Percentiles rank a stretch among this genome's conserved stretches.
These are phyloP conservation scores for Dacryopinax spathularia DNA, from an alignment of 768 basidiomycete species.

Conservation along the genomic window DNA sequence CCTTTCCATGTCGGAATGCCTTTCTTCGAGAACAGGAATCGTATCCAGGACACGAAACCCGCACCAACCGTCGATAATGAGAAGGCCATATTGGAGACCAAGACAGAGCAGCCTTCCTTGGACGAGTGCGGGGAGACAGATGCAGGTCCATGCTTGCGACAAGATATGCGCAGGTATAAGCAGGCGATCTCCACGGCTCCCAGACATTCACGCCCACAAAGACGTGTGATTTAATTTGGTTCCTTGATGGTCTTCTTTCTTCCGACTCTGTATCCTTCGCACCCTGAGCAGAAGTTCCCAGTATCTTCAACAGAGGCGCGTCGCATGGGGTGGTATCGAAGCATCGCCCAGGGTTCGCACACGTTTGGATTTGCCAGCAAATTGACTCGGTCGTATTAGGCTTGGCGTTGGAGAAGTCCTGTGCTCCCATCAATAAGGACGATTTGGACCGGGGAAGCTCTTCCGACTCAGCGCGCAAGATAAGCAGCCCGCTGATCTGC, in stretches of 20 bases:
- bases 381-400: neutral
- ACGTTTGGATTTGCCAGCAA: neutral
- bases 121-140: neutral
- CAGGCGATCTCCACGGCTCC: neutral
- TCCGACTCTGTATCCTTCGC: neutral
- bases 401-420: neutral
- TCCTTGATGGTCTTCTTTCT: neutral
- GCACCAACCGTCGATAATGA: neutral
- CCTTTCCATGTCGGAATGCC: neutral
- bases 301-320: neutral
- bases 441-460: too few relatives aligned
- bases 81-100: neutral
- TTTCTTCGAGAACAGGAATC: neutral
- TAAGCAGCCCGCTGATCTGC: too few relatives aligned
- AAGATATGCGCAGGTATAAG: neutral
- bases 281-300: neutral
- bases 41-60: neutral
- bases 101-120: neutral
- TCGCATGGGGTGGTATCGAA: neutral
- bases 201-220: too few relatives aligned
- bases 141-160: neutral
- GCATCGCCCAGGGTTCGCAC: neutral
- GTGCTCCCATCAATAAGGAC: neutral
- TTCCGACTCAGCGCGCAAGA: too few relatives aligned
- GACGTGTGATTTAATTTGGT: neutral